Base-by-base conservation (phyloP, 2,329 filamentous ascomycete species). In the Macroventuria anomochaeta region DNA sequence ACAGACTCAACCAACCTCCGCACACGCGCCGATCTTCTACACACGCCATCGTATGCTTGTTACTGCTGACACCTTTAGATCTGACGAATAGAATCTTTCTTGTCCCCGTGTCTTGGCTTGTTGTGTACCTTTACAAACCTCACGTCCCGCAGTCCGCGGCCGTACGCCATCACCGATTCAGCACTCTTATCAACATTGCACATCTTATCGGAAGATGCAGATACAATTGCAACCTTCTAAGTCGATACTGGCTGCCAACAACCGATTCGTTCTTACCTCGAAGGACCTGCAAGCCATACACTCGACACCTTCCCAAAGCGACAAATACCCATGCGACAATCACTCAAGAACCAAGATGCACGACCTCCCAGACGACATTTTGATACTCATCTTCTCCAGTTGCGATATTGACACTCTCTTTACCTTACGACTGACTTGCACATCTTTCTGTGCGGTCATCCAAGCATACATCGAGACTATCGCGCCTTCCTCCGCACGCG, bases 341-440 rank as follows among this genome's bases (percentile, higher is more conserved):
- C 29, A 13, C n/a, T 18, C 34, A 13, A 23, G 1, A 29, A 36
- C 29, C 15, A 36, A 18, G 29, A 39, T 64, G 15, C 32, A 52
- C 54, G 52, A 63, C 32, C 46, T 64, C 6, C 59, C 62, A 6
- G 59, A 64, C 49, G 62, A 64, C 21, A 41, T 64, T 11, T 40
- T 62, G 7, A 58, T 64, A 42, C 18, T n/a, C 0, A 48, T 57
- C 3, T 51, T 59, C 17, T 50, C 53, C 31, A 26, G 15, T 11
- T 52, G 56, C 42, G 42, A 51, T 17, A 42, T 61, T 32, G 38
- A 55, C 2, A 43, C 36, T 2, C 17, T 64, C 1, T 44, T 63
- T 18, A 34, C 32, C 12, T 25, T 56, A n/a, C 57, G 57, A 11
- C 34, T 63, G 12, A 53, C 49, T 1, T 63, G 46, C 17, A 26